A percentile compares a stretch with the other conserved stretches of the same genome.
phyloP scores from a whole-genome alignment of 257 asterid species.

The Solanum boliviense region DNA sequence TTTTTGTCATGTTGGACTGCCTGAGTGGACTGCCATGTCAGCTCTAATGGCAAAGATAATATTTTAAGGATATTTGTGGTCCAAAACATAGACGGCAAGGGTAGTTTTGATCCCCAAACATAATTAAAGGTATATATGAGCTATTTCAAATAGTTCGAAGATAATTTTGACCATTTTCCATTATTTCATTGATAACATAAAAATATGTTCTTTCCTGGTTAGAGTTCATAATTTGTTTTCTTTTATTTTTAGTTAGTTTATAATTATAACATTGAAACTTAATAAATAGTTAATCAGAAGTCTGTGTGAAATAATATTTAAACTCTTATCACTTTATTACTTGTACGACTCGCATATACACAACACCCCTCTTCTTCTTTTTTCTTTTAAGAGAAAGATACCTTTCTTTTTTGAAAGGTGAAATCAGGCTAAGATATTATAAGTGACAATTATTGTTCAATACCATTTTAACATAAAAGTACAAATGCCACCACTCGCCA shows the following conservation, averaged over 20 bases:
- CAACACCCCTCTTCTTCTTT: background rate
- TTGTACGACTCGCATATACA: background rate
- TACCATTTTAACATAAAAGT: background rate
- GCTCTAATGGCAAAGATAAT: too few relatives aligned
- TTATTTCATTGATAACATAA: background rate
- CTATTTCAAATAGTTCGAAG: too few relatives aligned
- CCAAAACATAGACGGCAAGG: too few relatives aligned
- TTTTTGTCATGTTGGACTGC: too few relatives aligned
- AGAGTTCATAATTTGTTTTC: background rate
- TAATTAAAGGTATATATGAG: too few relatives aligned
- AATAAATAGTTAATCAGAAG: background rate
- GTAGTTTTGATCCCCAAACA: too few relatives aligned
- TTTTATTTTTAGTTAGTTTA: too few relatives aligned
- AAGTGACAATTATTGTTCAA: background rate
- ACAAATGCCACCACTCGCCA: background rate
- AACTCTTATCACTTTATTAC: background rate
- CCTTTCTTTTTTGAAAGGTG: background rate
- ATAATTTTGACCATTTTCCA: too few relatives aligned
- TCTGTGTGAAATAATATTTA: too few relatives aligned
- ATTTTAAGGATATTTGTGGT: too few relatives aligned
- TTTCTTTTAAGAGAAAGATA: background rate
- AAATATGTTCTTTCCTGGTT: background rate
- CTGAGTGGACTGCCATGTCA: too few relatives aligned
- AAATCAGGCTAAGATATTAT: background rate
- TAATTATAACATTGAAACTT: background rate